phyloP scores from a whole-genome alignment of 2,329 filamentous ascomycete species.

The Tetracladium maxilliforme region DNA sequence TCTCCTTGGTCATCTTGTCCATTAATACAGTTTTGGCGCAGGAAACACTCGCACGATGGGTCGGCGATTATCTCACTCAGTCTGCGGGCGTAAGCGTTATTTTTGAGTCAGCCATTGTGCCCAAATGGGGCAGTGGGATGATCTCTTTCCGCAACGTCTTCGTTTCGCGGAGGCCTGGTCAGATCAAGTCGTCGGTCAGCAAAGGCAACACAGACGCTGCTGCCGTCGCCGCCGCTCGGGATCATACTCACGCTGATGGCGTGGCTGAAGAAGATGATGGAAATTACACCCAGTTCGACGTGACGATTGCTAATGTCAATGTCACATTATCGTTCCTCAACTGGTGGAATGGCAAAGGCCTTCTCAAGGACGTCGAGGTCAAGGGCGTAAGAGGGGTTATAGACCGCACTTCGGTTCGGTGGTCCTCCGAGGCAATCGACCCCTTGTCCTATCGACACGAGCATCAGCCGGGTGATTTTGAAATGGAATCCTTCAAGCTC shows the following conservation, averaged over 20 bases:
- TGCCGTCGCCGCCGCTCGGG: constrained; percentile 64
- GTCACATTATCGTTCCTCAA: constrained; percentile 96
- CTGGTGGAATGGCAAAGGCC: constrained; percentile 95
- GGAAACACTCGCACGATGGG: constrained; percentile 85
- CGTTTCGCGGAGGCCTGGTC: constrained; percentile 79
- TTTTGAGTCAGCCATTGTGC: constrained; percentile 95
- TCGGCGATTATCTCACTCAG: constrained; percentile 89
- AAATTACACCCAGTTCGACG: constrained; percentile 95
- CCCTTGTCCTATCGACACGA: constrained; percentile 79
- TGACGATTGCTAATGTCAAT: constrained; percentile 89
- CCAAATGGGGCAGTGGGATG: constrained; percentile 87
- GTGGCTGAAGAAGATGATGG: constrained; percentile 59
- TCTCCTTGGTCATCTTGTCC: constrained; percentile 76
- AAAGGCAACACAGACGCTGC: constrained; percentile 81
- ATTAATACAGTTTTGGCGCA: constrained; percentile 97
- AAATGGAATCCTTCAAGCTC: constrained; percentile 93
- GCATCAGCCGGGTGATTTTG: constrained; percentile 85
- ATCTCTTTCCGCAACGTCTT: constrained; percentile 97
- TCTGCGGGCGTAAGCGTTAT: constrained; percentile 88
- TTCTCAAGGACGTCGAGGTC: constrained; percentile 83
- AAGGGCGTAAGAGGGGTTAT: constrained; percentile 87
- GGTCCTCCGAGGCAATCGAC: constrained; percentile 55
- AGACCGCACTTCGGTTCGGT: constrained; percentile 72
- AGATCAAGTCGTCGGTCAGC: constrained; percentile 66
- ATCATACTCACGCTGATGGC: constrained; percentile 14